Percentiles rank a stretch among this genome's conserved stretches.
These are phyloP conservation scores for Candida alai DNA, from an alignment of 805 yeast species.

Conservation along the genomic window DNA sequence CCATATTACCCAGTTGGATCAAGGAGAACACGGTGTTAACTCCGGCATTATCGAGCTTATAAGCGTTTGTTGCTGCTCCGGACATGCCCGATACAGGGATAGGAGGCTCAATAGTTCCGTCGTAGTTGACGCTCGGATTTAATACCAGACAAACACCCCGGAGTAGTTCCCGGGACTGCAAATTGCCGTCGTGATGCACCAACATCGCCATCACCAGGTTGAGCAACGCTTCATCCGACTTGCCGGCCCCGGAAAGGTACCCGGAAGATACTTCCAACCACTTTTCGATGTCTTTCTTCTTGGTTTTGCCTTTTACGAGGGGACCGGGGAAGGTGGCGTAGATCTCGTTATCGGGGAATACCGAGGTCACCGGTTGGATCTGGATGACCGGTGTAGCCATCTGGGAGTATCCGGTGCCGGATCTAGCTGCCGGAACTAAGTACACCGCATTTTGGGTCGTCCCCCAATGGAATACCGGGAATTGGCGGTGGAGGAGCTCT, in stretches of 20 bases:
- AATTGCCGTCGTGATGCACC: slow-evolving; percentile 28
- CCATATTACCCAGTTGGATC: slow-evolving; percentile 60
- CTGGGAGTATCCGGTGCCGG: slow-evolving; percentile 26
- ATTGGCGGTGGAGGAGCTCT: slow-evolving; percentile 56
- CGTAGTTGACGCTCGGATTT: slow-evolving; percentile 40
- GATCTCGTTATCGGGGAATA: slow-evolving; percentile 21
- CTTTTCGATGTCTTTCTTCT: slow-evolving; percentile 63
- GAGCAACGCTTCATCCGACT: slow-evolving; percentile 26
- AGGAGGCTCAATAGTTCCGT: slow-evolving; percentile 12
- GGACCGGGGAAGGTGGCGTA: slow-evolving; percentile 64
- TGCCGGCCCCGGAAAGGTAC: slow-evolving; percentile 9
- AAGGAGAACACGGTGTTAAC: slow-evolving; percentile 29
- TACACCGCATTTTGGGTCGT: slow-evolving; percentile 24
- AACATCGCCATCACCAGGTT: slow-evolving; percentile 27
- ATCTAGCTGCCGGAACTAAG: slow-evolving; percentile 29
- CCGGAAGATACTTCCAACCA: slow-evolving; percentile 42
- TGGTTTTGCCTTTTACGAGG: slow-evolving; percentile 50
- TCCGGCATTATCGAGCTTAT: slow-evolving; percentile 37
- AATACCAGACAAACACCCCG: slow-evolving; percentile 33
- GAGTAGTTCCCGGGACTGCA: slow-evolving; percentile 23
- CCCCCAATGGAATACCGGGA: slow-evolving; percentile 72
- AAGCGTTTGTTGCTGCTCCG: slow-evolving; percentile 32
- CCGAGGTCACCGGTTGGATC: slow-evolving; percentile 21
- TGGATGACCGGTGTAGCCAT: slow-evolving; percentile 27
- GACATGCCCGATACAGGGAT: slow-evolving; percentile 13